Base-by-base conservation (phyloP, 768 basidiomycete genomes). In the Auriculariales sp. region DNA sequence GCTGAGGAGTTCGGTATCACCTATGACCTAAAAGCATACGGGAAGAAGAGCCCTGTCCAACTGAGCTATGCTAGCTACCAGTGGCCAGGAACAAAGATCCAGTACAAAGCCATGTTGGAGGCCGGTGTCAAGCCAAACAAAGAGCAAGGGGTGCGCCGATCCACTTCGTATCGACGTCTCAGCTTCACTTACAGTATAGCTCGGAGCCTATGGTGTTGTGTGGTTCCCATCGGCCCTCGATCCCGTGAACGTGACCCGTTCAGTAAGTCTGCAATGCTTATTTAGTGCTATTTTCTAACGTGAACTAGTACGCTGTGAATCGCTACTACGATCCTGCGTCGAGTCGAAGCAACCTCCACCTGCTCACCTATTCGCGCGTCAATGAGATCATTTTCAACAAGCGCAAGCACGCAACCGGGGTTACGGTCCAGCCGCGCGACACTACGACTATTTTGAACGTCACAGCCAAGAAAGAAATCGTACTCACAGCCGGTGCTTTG, bases 141-240 rank as follows among this genome's bases (percentile, higher is more conserved):
- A 25, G 39, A 44, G 39, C n/a, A n/a, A n/a, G n/a, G n/a, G 39
- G 39, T 19, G 39, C 39, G 17, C 22, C 27, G 39, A 19, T 24
- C n/a, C n/a, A n/a, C n/a, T n/a, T n/a, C n/a, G n/a, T n/a, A n/a
- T n/a, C n/a, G n/a, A n/a, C n/a, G n/a, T n/a, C n/a, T n/a, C n/a
- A n/a, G n/a, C n/a, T n/a, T n/a, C n/a, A n/a, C n/a, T n/a, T n/a
- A n/a, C n/a, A n/a, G 31, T 32, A 7, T 32, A 15, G 15, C 15
- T 15, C 15, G 7, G 9, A 2, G 49, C 49, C 7, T 39, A 36
- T 28, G 49, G 49, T 25, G 28, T 28, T 27, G 39, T 36, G 28
- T 50, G 49, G 49, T 29, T 39, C 28, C 49, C 49, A 5, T 28
- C 28, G 11, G 29, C 49, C 6, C 36, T 50, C 3, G 36, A 42